Base-by-base conservation (phyloP, 1,284 basidiomycete genomes). In the Inonotus obliquus region DNA sequence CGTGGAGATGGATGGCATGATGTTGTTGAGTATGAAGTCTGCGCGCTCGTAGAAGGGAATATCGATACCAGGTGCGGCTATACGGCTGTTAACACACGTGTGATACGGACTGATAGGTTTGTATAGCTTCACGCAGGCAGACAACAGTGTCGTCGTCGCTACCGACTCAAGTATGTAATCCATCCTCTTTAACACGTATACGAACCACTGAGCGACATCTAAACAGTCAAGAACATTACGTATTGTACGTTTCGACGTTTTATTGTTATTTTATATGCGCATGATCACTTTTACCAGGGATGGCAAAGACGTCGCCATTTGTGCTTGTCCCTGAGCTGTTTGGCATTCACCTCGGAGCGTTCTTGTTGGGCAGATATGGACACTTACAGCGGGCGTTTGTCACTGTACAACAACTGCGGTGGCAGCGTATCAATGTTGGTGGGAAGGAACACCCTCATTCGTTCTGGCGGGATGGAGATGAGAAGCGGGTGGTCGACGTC, bases 381-480 rank as follows among this genome's bases (percentile, higher is more conserved):
- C 94, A 96, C 70, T 81, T 94, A 66, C 73, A 82, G 68, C 90
- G 89, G 70, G 84, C 86, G 0, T 86, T 86, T 65, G 78, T 98
- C 61, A 87, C 87, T 10, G 76, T 98, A 63, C 85, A 92, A 72
- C 84, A 90, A 69, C 83, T 95, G 63, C 86, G 92, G 60, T 98
- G 96, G 96, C 79, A 85, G 19, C 85, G 95, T 9, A 93, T 98
- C 66, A 73, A 77, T 2, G 79, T 89, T 23, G 68, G 73, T 47
- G 76, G 77, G 1, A 76, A 82, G 66, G 76, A 74, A 0, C 95
- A 98, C 74, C 77, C 85, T 44, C 92, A 96, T 73, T 83, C 92
- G 23, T 98, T 97, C 74, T 79, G 85, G 59, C 81, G 95, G 35
- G 92, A 98, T 68, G 96, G 96, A 1, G 92, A 96, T 7, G 95